Evolutionary conservation across 805 yeast genomes (phyloP), one percentile per base, ranked within the genome.

Genomic region (Tetrapisispora phaffii): DNA sequence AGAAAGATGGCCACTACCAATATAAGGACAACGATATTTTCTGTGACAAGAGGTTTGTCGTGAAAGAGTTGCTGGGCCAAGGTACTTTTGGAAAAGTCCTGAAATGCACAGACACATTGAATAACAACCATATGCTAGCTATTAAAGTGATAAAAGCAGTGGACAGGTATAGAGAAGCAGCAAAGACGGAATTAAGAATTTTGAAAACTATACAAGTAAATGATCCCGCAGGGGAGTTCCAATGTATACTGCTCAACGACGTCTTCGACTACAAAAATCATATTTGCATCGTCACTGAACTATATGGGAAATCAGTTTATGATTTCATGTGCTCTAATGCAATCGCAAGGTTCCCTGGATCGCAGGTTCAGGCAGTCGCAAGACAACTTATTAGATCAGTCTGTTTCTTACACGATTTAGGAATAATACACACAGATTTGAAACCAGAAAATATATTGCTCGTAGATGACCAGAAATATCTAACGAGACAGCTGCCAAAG

Each of bases 1-100:
- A 82, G 54, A 75, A 76, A 47, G 82, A 83, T 49, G 94, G 94
- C 2, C 88, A 85, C 59, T 83, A 80, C 56, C 74, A 80, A 41
- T 78, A 80, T 13, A 73, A 72, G 41, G 63, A 71, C 9, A 77
- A 79, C 47, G 79, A 80, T 26, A 55, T 62, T 2, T 82, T 84
- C 61, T 46, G 51, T 15, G 79, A 83, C 57, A 70, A 68, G 42
- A 66, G 95, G 39, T 89, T 83, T 62, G 66, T 73, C 17, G 82
- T 89, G 12, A 65, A 75, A 29, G 73, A 77, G 47, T 67, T 87
- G 29, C 68, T 93, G 45, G 99, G 99, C 0, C 90, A 89, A 50
- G 99, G 99, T 2, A 89, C 98, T 1, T 93, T 93, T 71, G 98
- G 98, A 9, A 97, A 93, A 67, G 99, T 93, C 39, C 94, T 89